These are phyloP conservation scores for Fomitopsis pulvina DNA, from an alignment of 768 basidiomycete genomes.

Conservation along the genomic window DNA sequence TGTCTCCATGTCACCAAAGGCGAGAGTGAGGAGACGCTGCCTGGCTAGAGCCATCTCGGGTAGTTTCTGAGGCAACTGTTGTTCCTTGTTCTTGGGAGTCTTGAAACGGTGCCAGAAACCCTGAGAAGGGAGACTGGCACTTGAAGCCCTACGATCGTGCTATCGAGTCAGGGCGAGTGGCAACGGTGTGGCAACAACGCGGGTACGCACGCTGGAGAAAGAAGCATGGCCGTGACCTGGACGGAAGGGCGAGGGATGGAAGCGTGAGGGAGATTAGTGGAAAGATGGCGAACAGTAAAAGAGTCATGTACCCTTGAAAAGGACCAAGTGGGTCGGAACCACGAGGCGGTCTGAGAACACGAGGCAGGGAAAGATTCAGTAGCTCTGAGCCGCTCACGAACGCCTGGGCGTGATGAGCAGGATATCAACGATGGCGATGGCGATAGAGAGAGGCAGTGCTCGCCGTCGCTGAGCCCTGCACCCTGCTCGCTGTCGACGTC, in stretches of 20 bases:
- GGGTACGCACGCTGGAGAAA: constrained; percentile 68
- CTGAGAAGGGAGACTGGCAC: constrained; percentile 47
- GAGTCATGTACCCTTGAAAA: constrained; percentile 7
- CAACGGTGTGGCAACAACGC: constrained; percentile 16
- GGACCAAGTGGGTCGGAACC: constrained; percentile 6
- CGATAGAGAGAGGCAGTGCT: constrained; percentile 9
- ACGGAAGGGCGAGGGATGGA: not conserved
- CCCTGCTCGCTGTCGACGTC: constrained; percentile 6
- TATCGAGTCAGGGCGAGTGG: constrained; percentile 19
- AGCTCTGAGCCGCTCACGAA: constrained; percentile 1
- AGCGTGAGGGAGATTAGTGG: constrained; percentile 5
- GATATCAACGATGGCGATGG: constrained; percentile 13
- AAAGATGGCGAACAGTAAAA: constrained; percentile 10
- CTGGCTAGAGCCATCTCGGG: constrained; percentile 61
- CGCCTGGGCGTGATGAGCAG: constrained; percentile 3
- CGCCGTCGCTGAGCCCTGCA: constrained; percentile 4
- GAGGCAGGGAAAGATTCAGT: constrained; percentile 18
- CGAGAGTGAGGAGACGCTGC: constrained; percentile 74
- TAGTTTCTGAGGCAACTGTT: constrained; percentile 45
- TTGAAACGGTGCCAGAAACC: constrained; percentile 63
- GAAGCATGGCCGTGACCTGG: constrained; percentile 46
- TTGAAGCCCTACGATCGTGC: constrained; percentile 46
- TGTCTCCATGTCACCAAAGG: constrained; percentile 83
- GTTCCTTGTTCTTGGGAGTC: constrained; percentile 52
- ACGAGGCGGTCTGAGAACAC: constrained; percentile 23